Conservation (phyloP, 2,329 filamentous ascomycete genomes). For the Emergomyces orientalis region DNA sequence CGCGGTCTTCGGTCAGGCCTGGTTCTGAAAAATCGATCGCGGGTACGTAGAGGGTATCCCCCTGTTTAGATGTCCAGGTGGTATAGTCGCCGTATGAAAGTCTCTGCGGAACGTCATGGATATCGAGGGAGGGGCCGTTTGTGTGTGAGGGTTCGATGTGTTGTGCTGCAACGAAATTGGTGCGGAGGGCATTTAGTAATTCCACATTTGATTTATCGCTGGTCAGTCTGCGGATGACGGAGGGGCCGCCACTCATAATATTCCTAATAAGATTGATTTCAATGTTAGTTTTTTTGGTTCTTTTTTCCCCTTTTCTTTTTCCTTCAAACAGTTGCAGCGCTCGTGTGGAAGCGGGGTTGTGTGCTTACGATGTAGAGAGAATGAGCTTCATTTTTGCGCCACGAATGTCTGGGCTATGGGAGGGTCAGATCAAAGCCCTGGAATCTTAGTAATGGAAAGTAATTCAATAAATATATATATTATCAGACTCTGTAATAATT, state of each 20-base stretch:
- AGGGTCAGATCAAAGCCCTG: not conserved
- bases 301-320: not conserved
- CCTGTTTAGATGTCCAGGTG: conserved; percentile 58
- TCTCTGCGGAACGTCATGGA: conserved; percentile 12
- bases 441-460: not conserved
- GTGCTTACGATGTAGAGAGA: conserved; percentile 69
- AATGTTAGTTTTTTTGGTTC: conserved; percentile 3
- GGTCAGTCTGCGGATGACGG: conserved; percentile 69
- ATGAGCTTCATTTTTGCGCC: conserved; percentile 63
- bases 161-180: conserved; percentile 69
- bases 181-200: conserved; percentile 75
- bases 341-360: not conserved
- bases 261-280: conserved; percentile 46
- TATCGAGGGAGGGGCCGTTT: conserved; percentile 19
- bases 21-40: conserved; percentile 62
- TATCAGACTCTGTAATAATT: not conserved
- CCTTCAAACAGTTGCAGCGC: not conserved
- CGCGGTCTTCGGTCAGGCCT: conserved; percentile 68
- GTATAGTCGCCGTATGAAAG: conserved; percentile 27
- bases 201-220: conserved; percentile 85
- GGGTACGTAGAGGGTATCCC: conserved; percentile 62
- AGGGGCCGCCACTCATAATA: conserved; percentile 74
- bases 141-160: conserved; percentile 41
- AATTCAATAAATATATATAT: not conserved
- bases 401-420: not conserved